phyloP scores from a whole-genome alignment of 768 basidiomycete species.

The Solioccasus polychromus region DNA sequence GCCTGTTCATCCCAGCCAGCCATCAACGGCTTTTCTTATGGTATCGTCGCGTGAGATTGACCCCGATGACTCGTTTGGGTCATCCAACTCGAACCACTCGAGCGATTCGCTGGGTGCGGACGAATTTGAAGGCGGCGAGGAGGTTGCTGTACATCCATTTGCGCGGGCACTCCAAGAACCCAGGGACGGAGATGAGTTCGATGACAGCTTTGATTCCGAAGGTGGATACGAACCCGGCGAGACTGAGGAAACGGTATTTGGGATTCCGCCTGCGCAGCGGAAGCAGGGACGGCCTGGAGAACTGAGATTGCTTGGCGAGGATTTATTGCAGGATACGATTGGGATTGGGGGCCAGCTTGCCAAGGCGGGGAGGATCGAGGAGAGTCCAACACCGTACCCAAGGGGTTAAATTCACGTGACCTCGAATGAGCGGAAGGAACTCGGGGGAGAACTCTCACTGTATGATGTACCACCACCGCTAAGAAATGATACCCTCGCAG shows the following conservation, averaged over 20 bases:
- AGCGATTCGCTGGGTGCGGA: constrained; percentile 54
- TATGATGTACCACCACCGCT: neutral
- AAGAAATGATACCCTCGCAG: constrained; percentile 30
- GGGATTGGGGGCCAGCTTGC: constrained; percentile 55
- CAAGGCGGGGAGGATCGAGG: constrained; percentile 48
- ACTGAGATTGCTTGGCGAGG: constrained; percentile 60
- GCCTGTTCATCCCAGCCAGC: constrained; percentile 56
- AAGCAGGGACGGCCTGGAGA: constrained; percentile 28
- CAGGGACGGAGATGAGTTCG: constrained; percentile 44
- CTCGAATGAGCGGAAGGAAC: constrained; percentile 24
- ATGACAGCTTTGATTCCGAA: constrained; percentile 52
- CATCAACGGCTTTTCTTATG: constrained; percentile 71
- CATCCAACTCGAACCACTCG: constrained; percentile 58
- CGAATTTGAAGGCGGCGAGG: constrained; percentile 32
- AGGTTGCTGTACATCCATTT: constrained; percentile 58
- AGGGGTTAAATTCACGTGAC: constrained; percentile 22
- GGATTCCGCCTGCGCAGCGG: constrained; percentile 55
- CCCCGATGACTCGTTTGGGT: constrained; percentile 36
- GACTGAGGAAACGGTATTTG: constrained; percentile 71
- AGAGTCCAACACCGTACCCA: constrained; percentile 61
- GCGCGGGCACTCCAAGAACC: constrained; percentile 36
- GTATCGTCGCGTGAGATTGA: constrained; percentile 39
- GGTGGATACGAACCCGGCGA: constrained; percentile 27
- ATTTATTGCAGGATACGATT: constrained; percentile 61
- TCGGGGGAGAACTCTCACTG: constrained; percentile 3